Evolutionary conservation across 2,329 filamentous ascomycete genomes (phyloP), one percentile per base, ranked within the genome.

Genomic region (Ramichloridium luteum): DNA sequence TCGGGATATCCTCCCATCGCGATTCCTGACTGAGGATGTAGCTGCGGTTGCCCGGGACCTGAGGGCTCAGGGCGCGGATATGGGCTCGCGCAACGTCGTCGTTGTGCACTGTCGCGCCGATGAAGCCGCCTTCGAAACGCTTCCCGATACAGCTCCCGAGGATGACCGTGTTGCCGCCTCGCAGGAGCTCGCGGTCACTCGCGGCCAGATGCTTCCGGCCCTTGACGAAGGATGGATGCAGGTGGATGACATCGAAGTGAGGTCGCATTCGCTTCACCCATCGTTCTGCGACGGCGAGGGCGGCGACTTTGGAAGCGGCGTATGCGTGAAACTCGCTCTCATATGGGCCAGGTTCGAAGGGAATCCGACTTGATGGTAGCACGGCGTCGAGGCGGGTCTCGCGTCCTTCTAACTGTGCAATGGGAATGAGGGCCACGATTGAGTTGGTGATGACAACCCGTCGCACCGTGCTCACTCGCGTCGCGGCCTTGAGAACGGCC

Each of bases 391-490:
- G n/a, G n/a, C n/a, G n/a, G n/a, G n/a, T n/a, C n/a, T n/a, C n/a
- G n/a, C n/a, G n/a, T n/a, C n/a, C n/a, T n/a, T n/a, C n/a, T n/a
- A n/a, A n/a, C n/a, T n/a, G n/a, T n/a, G n/a, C n/a, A n/a, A n/a
- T n/a, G n/a, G n/a, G n/a, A n/a, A n/a, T n/a, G n/a, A n/a, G n/a
- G n/a, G n/a, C n/a, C n/a, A n/a, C n/a, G n/a, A 42, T 35, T 22
- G 44, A 50, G 12, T 41, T 44, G 9, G 62, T 65, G 30, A 67
- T 58, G 12, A 65, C 55, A 6, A 66, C 43, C 10, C 57, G 51
- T 34, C 54, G 49, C n/a, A 67, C 49, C 0, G 44, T 50, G 1
- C 44, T 37, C 4, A 34, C 36, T 31, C 55, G 55, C 11, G 45
- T 27, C 1, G 60, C 61, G 0, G 59, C 49, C 14, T 55, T 39